Base-by-base conservation (phyloP, 2,329 filamentous ascomycete species). In the Apiospora rasikravindrae region DNA sequence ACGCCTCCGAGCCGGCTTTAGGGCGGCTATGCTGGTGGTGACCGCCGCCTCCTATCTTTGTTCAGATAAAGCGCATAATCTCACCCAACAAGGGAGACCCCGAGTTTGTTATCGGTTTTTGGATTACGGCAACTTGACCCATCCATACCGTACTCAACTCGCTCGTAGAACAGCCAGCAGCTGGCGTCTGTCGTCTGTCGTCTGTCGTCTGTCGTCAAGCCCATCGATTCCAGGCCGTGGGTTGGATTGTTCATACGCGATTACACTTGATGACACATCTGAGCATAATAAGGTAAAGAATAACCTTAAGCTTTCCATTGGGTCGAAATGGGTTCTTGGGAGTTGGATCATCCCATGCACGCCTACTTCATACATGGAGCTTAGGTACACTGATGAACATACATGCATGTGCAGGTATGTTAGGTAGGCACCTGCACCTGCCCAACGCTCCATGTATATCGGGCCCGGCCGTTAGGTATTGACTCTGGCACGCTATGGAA, bases 271-370 rank as follows among this genome's bases (percentile, higher is more conserved):
- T 64, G 57, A 64, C 57, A 64, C 57, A 64, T 40, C 22, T n/a
- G 19, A 11, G 33, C 57, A 64, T 13, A 64, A n/a, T 40, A 64
- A 64, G 57, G 57, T 64, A 40, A n/a, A n/a, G 19, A 40, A 22
- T 64, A 64, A 64, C 33, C 57, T 64, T 64, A 40, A 64, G 57
- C 57, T 64, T 57, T 64, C n/a, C n/a, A n/a, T n/a, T 64, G 57
- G 57, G 57, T 40, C 33, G 22, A 64, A 37, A 40, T 64, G 53
- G 53, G 53, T 29, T 37, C 53, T 37, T 61, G 22, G 45, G 45
- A 49, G 45, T n/a, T 49, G 57, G 33, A 40, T 64, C 57, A 64
- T 64, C 57, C 57, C 33, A 37, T 37, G 8, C 33, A 22, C 10
- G 22, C 13, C 4, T 22, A 8, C n/a, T 53, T 40, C 33, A 4